Evolutionary conservation across 106 monocot genomes (phyloP), one percentile per base, ranked within the genome.

Genomic region (Alisma plantagoaquatica): DNA sequence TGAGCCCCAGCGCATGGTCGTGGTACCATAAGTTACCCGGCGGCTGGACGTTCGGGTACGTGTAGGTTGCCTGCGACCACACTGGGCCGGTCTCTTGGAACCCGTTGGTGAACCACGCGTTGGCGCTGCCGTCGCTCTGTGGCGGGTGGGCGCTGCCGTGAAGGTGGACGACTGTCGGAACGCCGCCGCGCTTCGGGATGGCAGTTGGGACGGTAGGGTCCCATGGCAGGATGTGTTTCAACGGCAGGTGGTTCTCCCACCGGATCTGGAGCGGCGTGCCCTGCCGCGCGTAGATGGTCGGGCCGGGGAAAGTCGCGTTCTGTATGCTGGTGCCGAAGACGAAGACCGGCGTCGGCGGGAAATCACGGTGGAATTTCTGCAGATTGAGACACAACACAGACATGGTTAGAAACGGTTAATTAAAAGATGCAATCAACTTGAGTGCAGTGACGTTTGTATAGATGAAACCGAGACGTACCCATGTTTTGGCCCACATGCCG

Each of bases 151-250:
- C 31, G 30, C 61, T 33, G 22, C 48, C 47, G 23, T 61, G 64
- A 43, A 64, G 53, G 42, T 64, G 64, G 64, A 53, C 53, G 20
- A 53, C 38, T 27, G 64, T 41, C n/a, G 64, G 64, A 20, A 64
- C 44, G 17, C 64, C 64, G 23, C 29, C 19, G 10, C 2, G 3
- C 16, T 14, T 27, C 27, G 59, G 20, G 8, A 27, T 45, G 59
- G 59, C 48, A 31, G 46, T 53, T 28, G 64, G 56, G 30, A 66
- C 22, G 3, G 66, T 56, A 1, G 46, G n/a, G 42, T 64, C 64
- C 45, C 26, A 23, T 1, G 66, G 66, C 46, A 66, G 66, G 14
- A 66, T 56, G 45, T 66, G 66, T 14, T n/a, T 10, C n/a, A 20
- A 7, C 3, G 66, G 45, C 6, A 66, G 66, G 23, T 56, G 30